Percentiles rank a stretch among this genome's conserved stretches.
Conservation (phyloP, 2,329 filamentous ascomycete genomes). For the Penicillium sp. region DNA sequence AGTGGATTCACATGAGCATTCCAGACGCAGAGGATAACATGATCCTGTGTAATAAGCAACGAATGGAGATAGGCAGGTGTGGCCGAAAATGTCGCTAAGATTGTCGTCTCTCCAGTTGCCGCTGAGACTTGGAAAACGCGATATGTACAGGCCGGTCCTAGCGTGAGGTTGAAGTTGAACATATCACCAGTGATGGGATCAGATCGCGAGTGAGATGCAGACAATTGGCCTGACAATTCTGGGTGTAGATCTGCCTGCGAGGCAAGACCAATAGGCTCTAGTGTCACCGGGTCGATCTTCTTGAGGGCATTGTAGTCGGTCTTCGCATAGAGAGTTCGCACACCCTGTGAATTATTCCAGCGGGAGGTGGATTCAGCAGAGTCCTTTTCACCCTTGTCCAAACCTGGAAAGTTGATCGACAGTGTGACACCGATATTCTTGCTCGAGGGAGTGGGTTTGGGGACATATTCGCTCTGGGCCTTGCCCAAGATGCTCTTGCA, state of each 20-base stretch:
- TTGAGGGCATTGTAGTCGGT: conserved; percentile 61
- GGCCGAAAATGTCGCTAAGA: conserved; percentile 66
- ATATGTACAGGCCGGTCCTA: conserved; percentile 62
- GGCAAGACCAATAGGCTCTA: conserved; percentile 70
- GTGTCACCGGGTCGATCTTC: conserved; percentile 66
- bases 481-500: conserved; percentile 75
- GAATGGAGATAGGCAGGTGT: conserved; percentile 78
- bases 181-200: conserved; percentile 73
- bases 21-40: conserved; percentile 73
- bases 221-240: conserved; percentile 65
- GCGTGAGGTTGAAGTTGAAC: conserved; percentile 78
- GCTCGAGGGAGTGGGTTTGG: conserved; percentile 58
- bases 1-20: conserved; percentile 62
- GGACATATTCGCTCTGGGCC: conserved; percentile 39
- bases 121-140: conserved; percentile 68
- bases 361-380: conserved; percentile 12
- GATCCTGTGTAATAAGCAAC: conserved; percentile 70
- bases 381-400: conserved; percentile 34
- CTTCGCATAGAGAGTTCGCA: conserved; percentile 59
- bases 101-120: conserved; percentile 64
- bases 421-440: conserved; percentile 68
- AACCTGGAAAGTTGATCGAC: conserved; percentile 63
- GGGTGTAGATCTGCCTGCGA: conserved; percentile 66
- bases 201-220: conserved; percentile 69
- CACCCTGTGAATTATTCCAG: conserved; percentile 36